Evolutionary conservation across 2,329 filamentous ascomycete species (phyloP).

Genomic region (Akanthomyces uredinophilus): DNA sequence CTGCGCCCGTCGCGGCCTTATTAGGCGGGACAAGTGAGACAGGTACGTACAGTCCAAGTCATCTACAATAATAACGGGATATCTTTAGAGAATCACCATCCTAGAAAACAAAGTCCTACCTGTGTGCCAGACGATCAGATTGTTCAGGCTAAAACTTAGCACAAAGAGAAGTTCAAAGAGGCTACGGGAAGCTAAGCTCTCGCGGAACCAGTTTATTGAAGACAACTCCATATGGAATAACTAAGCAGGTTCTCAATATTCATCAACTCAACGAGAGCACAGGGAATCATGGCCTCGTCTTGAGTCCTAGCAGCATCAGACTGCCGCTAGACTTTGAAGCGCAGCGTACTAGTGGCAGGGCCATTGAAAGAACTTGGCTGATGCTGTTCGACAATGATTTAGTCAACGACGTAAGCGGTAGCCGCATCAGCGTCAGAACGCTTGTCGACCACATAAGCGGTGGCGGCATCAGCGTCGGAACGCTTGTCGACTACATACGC

Average conservation of each 20-base stretch:
- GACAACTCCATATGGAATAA: background rate
- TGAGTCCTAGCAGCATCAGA: background rate
- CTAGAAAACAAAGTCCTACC: too few species aligned
- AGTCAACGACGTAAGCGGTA: conserved; percentile 3
- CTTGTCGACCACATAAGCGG: conserved; percentile 4
- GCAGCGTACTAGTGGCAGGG: background rate
- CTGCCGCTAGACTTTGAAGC: background rate
- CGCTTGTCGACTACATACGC: conserved; percentile 5
- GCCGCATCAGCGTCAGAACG: background rate
- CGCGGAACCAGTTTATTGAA: background rate
- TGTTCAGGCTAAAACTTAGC: too few species aligned
- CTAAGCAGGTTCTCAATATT: background rate
- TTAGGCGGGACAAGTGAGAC: background rate
- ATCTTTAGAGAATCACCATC: too few species aligned
- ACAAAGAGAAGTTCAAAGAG: too few species aligned
- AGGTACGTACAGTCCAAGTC: too few species aligned
- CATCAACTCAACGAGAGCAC: background rate
- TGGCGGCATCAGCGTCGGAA: conserved; percentile 3
- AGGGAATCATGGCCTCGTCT: background rate
- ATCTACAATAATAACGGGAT: too few species aligned
- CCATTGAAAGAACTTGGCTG: background rate
- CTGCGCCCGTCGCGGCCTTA: background rate
- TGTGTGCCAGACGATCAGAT: too few species aligned
- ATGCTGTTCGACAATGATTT: background rate
- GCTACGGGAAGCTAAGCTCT: background rate